phyloP scores from a whole-genome alignment of 1,139 yeast species.

The Kluyveromyces sp. region DNA sequence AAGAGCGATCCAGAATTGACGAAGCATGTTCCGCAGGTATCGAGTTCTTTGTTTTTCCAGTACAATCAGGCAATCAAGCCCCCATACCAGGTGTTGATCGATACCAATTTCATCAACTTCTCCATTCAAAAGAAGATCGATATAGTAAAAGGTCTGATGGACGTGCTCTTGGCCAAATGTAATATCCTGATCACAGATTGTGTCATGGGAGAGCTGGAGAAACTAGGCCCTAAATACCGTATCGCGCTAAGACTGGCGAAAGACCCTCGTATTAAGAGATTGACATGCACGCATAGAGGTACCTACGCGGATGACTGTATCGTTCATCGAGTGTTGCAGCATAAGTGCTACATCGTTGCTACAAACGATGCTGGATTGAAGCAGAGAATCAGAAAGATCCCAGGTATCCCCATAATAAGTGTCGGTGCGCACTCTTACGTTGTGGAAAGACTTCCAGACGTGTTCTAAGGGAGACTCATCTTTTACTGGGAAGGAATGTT shows the following conservation, averaged over 20 bases:
- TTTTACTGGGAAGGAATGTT: background rate
- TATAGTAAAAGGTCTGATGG: constrained; percentile 93
- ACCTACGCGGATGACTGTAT: constrained; percentile 98
- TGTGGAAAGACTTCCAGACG: constrained; percentile 91
- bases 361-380: constrained; percentile 98
- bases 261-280: constrained; percentile 83
- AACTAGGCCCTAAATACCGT: constrained; percentile 87
- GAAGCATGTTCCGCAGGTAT: constrained; percentile 87
- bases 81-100: constrained; percentile 90
- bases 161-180: constrained; percentile 86
- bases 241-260: constrained; percentile 88
- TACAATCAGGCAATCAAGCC: constrained; percentile 91
- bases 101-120: constrained; percentile 93
- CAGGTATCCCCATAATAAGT: constrained; percentile 94
- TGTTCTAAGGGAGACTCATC: constrained; percentile 54
- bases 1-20: constrained; percentile 74
- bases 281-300: constrained; percentile 87
- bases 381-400: constrained; percentile 88
- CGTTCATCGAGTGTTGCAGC: constrained; percentile 87
- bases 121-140: constrained; percentile 94
- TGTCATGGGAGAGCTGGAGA: constrained; percentile 95
- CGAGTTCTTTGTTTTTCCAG: constrained; percentile 91
- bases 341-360: constrained; percentile 94
- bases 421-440: constrained; percentile 92
- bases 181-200: constrained; percentile 95